Conservation (phyloP, 441 rosid species). For the Omphalea diandra region DNA sequence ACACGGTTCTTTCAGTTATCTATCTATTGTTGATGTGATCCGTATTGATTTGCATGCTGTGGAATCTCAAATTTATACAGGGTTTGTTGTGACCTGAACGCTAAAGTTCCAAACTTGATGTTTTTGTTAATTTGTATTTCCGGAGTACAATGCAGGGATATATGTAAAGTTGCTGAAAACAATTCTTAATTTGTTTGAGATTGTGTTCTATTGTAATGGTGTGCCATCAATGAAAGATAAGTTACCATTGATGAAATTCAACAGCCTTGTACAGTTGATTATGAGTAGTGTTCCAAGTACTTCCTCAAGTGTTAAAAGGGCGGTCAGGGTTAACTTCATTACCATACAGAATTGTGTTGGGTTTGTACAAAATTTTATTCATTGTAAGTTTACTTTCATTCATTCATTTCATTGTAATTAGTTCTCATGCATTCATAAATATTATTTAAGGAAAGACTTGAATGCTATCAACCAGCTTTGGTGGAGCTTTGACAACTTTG, state of each 20-base stretch:
- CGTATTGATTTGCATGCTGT: neutral
- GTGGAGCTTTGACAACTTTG: too few species aligned
- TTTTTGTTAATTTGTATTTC: neutral
- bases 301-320: neutral
- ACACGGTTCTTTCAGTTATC: neutral
- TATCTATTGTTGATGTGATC: neutral
- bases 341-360: neutral
- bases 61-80: neutral
- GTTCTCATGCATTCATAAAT: neutral
- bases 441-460: neutral
- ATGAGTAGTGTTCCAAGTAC: neutral
- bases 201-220: neutral
- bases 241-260: neutral
- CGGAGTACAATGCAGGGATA: neutral
- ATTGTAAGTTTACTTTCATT: neutral
- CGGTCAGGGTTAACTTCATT: neutral
- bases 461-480: neutral
- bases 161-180: neutral
- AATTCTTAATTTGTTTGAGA: neutral
- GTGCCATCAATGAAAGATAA: neutral
- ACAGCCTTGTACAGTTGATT: slow-evolving; percentile 6
- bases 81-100: neutral
- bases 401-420: neutral
- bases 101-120: neutral
- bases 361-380: neutral